Base-by-base conservation (phyloP, 2,329 filamentous ascomycete species). In the Alternaria longipes region DNA sequence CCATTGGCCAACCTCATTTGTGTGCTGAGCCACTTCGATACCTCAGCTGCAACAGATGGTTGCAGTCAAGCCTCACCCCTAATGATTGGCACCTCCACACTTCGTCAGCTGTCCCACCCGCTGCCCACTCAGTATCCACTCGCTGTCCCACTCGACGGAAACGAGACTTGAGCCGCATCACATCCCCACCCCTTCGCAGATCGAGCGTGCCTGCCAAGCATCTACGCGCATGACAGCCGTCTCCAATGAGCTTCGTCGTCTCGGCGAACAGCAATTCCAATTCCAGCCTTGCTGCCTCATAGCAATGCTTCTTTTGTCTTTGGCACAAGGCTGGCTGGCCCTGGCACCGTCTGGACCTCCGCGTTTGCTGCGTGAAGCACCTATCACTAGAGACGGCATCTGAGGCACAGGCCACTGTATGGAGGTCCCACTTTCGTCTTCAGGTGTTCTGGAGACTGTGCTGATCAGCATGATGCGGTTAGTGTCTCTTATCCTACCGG, bases 321-420 rank as follows among this genome's bases (percentile, higher is more conserved):
- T 60, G 47, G 61, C 57, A 44, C 54, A 44, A 68, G 62, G 54
- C 54, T 66, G 58, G 55, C 46, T 66, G 56, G 63, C 64, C 68
- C 71, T 70, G 70, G 69, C 66, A 69, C 60, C 67, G 74, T 76
- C 71, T 78, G 70, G 63, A 64, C 63, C 69, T 76, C 75, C 75
- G 72, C 70, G 52, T 62, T 66, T 58, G 66, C 54, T 67, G 70
- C 70, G 56, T 74, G 71, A 69, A 69, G 67, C 72, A 67, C 60
- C 56, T 62, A 63, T 68, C 67, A 63, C 56, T 62, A 12, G 65
- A 62, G 63, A 67, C 63, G 62, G 59, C 61, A 63, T 65, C 61
- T 71, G 70, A 72, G 63, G 74, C 74, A 74, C 66, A 67, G 74
- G 61, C 69, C 66, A 70, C 54, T 65, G 66, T 69, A 62, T 69